Percentiles rank a stretch among this genome's conserved stretches.
phyloP scores from a whole-genome alignment of 2,329 filamentous ascomycete genomes.

The Allantophomopsis lycopodina region DNA sequence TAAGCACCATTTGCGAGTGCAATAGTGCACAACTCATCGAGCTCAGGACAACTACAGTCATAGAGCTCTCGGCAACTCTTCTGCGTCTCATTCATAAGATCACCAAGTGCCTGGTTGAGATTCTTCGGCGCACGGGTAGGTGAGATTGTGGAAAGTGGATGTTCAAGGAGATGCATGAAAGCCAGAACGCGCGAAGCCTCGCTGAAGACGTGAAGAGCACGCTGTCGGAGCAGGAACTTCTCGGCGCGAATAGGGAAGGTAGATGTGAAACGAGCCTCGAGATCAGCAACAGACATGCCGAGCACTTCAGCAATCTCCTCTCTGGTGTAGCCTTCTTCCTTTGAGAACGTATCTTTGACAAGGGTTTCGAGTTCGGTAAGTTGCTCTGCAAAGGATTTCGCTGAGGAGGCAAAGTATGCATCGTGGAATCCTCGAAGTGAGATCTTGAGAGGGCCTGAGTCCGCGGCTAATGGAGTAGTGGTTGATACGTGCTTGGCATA shows the following conservation, averaged over 20 bases:
- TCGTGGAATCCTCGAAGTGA: slow-evolving; percentile 81
- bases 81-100: slow-evolving; percentile 81
- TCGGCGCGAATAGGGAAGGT: slow-evolving; percentile 83
- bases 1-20: slow-evolving; percentile 67
- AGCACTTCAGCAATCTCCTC: slow-evolving; percentile 69
- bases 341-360: slow-evolving; percentile 55
- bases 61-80: slow-evolving; percentile 75
- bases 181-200: slow-evolving; percentile 77
- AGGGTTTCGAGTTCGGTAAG: slow-evolving; percentile 60
- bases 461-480: slow-evolving; percentile 51
- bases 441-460: slow-evolving; percentile 71
- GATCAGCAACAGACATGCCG: slow-evolving; percentile 51
- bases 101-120: slow-evolving; percentile 55
- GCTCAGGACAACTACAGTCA: slow-evolving; percentile 82
- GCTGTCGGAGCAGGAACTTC: slow-evolving; percentile 74
- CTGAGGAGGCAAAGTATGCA: slow-evolving; percentile 49
- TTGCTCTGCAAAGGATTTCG: slow-evolving; percentile 46
- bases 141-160: slow-evolving; percentile 36
- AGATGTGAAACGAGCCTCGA: slow-evolving; percentile 69
- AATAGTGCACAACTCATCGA: slow-evolving; percentile 79
- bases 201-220: slow-evolving; percentile 79
- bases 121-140: slow-evolving; percentile 21
- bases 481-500: slow-evolving; percentile 42
- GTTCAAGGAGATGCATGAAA: slow-evolving; percentile 68
- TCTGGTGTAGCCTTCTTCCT: slow-evolving; percentile 76